A percentile compares a stretch with the other conserved stretches of the same genome.
Evolutionary conservation across 2,329 filamentous ascomycete genomes (phyloP).

Genomic region (Pseudocercospora musae): DNA sequence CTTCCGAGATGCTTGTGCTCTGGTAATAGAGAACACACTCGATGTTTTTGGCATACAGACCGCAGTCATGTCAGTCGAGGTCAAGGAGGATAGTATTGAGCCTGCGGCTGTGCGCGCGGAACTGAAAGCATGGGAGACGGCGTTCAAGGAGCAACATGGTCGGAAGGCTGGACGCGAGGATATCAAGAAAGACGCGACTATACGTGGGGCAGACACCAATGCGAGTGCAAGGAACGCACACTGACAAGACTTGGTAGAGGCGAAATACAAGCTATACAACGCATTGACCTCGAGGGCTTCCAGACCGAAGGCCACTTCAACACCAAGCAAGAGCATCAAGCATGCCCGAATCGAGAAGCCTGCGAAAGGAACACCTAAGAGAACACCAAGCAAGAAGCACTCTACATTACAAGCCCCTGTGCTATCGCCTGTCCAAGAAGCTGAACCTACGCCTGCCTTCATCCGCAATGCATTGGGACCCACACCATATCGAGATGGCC

Average conservation of each 20-base stretch:
- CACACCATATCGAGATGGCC: constrained; percentile 75
- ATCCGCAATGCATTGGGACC: constrained; percentile 56
- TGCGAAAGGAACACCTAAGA: constrained; percentile 20
- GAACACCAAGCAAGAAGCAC: constrained; percentile 19
- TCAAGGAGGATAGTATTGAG: constrained; percentile 12
- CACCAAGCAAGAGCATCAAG: constrained; percentile 24
- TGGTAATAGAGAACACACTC: neutral
- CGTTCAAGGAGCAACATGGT: constrained; percentile 60
- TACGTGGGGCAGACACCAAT: constrained; percentile 54
- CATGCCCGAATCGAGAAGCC: constrained; percentile 18
- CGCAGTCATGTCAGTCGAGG: constrained; percentile 15
- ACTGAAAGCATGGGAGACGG: constrained; percentile 70
- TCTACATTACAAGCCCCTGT: neutral
- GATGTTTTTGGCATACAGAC: neutral
- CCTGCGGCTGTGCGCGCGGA: constrained; percentile 56
- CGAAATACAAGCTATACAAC: constrained; percentile 77
- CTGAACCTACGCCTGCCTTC: constrained; percentile 30
- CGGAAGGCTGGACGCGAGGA: constrained; percentile 70
- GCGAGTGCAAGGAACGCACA: constrained; percentile 2
- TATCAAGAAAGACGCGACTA: constrained; percentile 69
- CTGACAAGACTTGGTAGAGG: constrained; percentile 46
- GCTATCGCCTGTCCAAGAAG: constrained; percentile 26
- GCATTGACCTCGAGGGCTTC: constrained; percentile 52
- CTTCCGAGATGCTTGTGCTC: neutral
- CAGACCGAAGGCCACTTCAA: constrained; percentile 42